Conservation (phyloP, 169 alveolate species). For the Cryptosporidium andersoni region DNA sequence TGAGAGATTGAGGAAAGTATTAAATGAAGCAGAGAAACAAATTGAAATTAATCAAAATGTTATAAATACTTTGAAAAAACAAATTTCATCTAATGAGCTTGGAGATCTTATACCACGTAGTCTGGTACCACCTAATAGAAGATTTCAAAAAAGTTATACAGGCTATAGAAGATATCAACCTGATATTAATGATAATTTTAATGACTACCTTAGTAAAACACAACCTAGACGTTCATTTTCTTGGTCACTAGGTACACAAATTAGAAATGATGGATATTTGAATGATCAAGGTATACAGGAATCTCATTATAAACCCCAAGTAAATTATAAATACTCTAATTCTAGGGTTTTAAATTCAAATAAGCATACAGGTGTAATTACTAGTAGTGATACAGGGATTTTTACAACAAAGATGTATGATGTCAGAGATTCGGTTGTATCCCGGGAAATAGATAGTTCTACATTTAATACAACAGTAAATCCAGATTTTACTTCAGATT, state of each 20-base stretch:
- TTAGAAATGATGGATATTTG: too few relatives aligned
- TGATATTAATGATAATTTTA: neutral
- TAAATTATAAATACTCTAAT: too few relatives aligned
- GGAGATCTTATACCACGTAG: neutral
- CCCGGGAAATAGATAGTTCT: too few relatives aligned
- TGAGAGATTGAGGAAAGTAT: conserved; percentile 48
- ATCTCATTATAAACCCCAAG: too few relatives aligned
- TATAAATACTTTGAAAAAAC: conserved; percentile 34
- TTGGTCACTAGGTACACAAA: conserved; percentile 31
- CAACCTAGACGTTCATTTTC: conserved; percentile 60
- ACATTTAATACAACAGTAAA: too few relatives aligned
- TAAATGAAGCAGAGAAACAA: conserved; percentile 58
- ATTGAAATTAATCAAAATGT: conserved; percentile 62
- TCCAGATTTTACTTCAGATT: too few relatives aligned
- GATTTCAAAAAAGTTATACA: neutral
- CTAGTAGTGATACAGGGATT: neutral
- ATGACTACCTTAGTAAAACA: neutral
- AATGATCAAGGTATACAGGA: too few relatives aligned
- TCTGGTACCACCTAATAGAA: neutral
- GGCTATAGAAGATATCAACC: neutral
- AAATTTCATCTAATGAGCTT: conserved; percentile 29
- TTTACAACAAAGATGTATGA: neutral
- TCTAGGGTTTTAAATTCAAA: conserved; percentile 5
- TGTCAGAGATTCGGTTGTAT: too few relatives aligned
- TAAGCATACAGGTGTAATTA: conserved; percentile 5